Percentiles rank a stretch among this genome's conserved stretches.
These are phyloP conservation scores for Dacryopinax primogenitus DNA, from an alignment of 768 basidiomycete genomes.

Conservation along the genomic window DNA sequence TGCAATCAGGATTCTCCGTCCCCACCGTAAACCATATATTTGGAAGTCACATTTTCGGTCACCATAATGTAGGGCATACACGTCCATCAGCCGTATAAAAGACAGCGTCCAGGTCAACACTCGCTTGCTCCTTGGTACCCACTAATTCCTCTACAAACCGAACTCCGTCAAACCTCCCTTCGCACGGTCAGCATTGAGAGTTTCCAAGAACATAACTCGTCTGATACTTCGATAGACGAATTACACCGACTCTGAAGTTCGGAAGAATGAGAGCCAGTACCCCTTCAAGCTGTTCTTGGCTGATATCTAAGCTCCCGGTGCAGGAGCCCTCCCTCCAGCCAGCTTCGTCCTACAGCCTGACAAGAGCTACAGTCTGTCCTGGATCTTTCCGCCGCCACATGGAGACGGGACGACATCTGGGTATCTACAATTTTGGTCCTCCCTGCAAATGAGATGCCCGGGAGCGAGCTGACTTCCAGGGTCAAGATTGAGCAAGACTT, in stretches of 20 bases:
- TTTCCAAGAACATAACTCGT: no score
- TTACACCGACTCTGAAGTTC: background rate
- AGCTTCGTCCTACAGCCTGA: background rate
- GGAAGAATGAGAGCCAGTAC: background rate
- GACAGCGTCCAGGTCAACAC: no score
- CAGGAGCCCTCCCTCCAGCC: background rate
- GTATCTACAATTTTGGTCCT: background rate
- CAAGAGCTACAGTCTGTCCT: background rate
- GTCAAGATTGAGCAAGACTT: background rate
- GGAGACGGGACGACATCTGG: background rate
- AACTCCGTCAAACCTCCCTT: no score
- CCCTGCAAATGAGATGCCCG: background rate
- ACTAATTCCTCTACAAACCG: no score
- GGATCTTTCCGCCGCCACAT: background rate
- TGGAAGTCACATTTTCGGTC: no score
- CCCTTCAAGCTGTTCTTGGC: background rate
- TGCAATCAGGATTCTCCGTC: no score
- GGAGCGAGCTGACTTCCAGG: background rate
- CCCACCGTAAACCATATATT: no score
- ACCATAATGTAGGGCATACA: no score
- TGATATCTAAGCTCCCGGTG: background rate
- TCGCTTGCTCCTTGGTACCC: no score
- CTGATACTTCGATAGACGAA: no score
- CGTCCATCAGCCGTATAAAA: no score
- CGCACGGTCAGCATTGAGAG: no score